Base-by-base conservation (phyloP, 202 grass and related monocot genomes). In the Panicum virgatum region DNA sequence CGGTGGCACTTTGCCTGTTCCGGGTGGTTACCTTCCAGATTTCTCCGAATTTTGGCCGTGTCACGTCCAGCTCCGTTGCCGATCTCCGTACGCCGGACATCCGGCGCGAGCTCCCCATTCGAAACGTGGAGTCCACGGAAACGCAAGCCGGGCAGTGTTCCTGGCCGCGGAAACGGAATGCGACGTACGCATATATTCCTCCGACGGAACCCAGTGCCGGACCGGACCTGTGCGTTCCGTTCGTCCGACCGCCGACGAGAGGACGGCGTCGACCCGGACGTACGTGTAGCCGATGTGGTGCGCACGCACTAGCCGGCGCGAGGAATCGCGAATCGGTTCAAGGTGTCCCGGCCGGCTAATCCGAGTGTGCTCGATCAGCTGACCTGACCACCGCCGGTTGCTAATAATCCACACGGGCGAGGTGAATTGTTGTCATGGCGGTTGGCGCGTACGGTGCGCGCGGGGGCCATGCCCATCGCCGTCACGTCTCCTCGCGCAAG, bases 241-340 rank as follows among this genome's bases (percentile, higher is more conserved):
- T 22, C 29, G 22, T 7, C 37, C 29, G 22, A 7, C 37, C 22
- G 53, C n/a, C 47, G 43, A 22, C 61, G 30, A 52, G 27, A 37
- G 29, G 76, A 66, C 29, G 61, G 9, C 61, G 51, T 66, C 61
- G 34, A 53, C 2, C 77, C 56, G 26, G 63, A 56, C 77, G 61
- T 78, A 52, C 76, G 62, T 80, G 77, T 80, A 23, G 8, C 22
- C 34, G 62, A 80, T 68, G 77, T 68, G 77, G 62, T 40, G 20
- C 62, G 77, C 77, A 80, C 62, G 77, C 77, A 80, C 62, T 42
- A 29, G 34, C 74, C 9, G 12, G 75, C 43, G 59, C 43, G 23
- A 30, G 8, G 76, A 29, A 54, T 67, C 62, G 32, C 62, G 76
- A 53, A 40, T 79, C 36, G 6, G 10, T 65, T 52, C 45, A 52